These are phyloP conservation scores for Lactuca saligna DNA, from an alignment of 129 eudicot genomes.

Conservation along the genomic window DNA sequence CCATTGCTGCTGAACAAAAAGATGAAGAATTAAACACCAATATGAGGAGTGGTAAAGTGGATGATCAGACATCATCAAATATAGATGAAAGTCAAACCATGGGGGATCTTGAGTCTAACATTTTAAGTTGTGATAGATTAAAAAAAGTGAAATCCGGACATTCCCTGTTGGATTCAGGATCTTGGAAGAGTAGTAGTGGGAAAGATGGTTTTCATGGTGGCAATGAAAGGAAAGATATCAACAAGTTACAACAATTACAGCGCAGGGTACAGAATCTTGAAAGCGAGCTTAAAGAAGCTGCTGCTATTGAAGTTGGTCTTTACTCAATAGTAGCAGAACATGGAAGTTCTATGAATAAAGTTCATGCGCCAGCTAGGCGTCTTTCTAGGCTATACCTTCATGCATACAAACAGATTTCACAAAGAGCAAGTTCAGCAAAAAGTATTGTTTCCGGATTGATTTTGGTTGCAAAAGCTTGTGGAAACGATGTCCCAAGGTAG, in stretches of 20 bases:
- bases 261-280: constrained; percentile 62
- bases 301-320: constrained; percentile 79
- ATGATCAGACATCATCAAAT: constrained; percentile 19
- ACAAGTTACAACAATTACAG: constrained; percentile 58
- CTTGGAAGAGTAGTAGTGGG: constrained; percentile 30
- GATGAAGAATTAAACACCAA: constrained; percentile 18
- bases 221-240: constrained; percentile 39
- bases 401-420: constrained; percentile 57
- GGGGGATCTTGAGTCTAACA: constrained; percentile 20
- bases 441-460: constrained; percentile 80
- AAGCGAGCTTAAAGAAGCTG: constrained; percentile 91
- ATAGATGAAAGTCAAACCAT: constrained; percentile 23
- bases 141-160: constrained; percentile 53
- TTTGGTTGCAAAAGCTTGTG: constrained; percentile 94
- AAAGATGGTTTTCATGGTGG: constrained; percentile 32
- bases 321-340: constrained; percentile 95
- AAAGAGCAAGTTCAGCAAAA: constrained; percentile 64
- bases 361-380: constrained; percentile 97
- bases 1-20: constrained; percentile 26
- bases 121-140: constrained; percentile 31
- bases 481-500: constrained; percentile 98
- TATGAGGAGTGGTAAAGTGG: not conserved
- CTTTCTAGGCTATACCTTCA: constrained; percentile 84
- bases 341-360: constrained; percentile 83
- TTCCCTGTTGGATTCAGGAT: constrained; percentile 50